Conservation (phyloP, 495 filamentous ascomycete genomes). For the Aspergillus nidulans region DNA sequence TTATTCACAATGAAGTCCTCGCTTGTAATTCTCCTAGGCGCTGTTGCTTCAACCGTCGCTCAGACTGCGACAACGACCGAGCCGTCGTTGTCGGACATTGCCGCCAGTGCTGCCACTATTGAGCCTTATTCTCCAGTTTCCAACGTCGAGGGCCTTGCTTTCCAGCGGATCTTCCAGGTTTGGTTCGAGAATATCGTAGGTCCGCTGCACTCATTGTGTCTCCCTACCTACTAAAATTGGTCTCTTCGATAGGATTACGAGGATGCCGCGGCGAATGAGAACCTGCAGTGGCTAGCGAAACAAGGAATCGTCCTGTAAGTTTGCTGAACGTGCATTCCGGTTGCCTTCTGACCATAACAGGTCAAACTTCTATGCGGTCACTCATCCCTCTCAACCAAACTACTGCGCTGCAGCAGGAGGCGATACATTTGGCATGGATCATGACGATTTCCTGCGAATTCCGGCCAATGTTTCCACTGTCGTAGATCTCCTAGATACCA, state of each 20-base stretch:
- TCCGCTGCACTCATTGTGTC: constrained; percentile 23
- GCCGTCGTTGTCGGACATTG: constrained; percentile 30
- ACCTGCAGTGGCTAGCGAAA: constrained; percentile 52
- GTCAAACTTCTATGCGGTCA: constrained; percentile 59
- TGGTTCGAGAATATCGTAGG: constrained; percentile 71
- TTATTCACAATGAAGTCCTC: constrained; percentile 23
- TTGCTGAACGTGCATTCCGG: neutral
- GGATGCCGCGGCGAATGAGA: constrained; percentile 46
- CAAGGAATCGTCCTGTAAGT: constrained; percentile 55
- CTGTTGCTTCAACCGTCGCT: constrained; percentile 25
- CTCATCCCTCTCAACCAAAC: constrained; percentile 69
- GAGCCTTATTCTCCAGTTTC: constrained; percentile 50
- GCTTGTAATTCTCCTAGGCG: constrained; percentile 18
- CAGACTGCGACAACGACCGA: constrained; percentile 26
- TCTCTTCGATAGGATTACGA: constrained; percentile 47
- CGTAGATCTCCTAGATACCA: constrained; percentile 65
- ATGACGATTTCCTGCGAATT: constrained; percentile 55
- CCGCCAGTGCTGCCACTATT: constrained; percentile 27
- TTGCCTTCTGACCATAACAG: constrained; percentile 6
- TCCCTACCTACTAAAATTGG: neutral
- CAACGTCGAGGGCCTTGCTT: constrained; percentile 58
- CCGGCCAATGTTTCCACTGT: constrained; percentile 62
- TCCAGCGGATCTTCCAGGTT: constrained; percentile 62
- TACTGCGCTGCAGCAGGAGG: constrained; percentile 61
- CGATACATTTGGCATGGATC: constrained; percentile 66